phyloP scores from a whole-genome alignment of 73 alveolate species.

The Paramecium tetraurelia region DNA sequence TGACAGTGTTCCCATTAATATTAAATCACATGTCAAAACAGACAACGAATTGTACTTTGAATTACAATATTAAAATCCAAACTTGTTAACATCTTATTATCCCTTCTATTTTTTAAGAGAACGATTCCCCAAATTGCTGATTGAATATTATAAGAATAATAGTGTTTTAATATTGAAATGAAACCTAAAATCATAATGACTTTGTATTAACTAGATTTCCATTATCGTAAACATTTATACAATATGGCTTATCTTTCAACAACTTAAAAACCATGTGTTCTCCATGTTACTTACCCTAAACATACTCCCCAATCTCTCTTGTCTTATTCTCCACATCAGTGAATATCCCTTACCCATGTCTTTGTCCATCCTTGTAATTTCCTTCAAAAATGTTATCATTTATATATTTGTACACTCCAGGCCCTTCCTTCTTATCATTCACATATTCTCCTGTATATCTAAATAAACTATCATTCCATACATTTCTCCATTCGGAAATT shows the following conservation, averaged over 20 bases:
- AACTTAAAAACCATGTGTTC: background rate
- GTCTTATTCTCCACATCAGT: background rate
- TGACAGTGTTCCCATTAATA: background rate
- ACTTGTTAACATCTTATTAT: background rate
- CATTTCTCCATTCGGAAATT: conserved; percentile 65
- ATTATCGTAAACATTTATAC: background rate
- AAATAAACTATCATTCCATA: background rate
- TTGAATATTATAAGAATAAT: conserved; percentile 29
- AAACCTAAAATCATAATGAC: background rate
- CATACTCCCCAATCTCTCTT: background rate
- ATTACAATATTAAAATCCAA: background rate
- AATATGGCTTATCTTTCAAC: background rate
- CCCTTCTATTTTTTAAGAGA: background rate
- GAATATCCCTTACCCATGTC: background rate
- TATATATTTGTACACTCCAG: background rate
- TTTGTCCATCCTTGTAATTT: background rate
- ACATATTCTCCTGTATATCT: background rate
- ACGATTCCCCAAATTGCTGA: background rate
- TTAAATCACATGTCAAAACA: background rate
- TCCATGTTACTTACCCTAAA: background rate
- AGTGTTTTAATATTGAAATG: conserved; percentile 37
- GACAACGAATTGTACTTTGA: background rate
- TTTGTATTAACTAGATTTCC: background rate
- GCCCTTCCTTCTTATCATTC: background rate
- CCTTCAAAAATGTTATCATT: conserved; percentile 2